Conservation (phyloP, 345 rosid genomes). For the Murraya koenigii region DNA sequence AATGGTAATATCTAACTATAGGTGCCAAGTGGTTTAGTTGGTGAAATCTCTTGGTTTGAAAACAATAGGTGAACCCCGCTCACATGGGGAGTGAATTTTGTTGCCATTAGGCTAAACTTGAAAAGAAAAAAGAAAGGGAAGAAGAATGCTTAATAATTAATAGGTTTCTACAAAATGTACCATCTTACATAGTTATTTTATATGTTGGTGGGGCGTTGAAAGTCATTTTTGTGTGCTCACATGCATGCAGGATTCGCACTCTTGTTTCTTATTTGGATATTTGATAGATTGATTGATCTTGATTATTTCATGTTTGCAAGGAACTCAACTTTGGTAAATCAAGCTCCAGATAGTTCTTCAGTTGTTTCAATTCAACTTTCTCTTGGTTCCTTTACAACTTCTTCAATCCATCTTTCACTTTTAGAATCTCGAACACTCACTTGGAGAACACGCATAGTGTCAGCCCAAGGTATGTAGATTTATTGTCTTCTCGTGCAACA, state of each 20-base stretch:
- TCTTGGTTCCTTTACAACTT: conserved; percentile 54
- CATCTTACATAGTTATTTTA: not conserved
- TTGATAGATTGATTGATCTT: conserved; percentile 16
- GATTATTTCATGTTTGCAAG: conserved; percentile 37
- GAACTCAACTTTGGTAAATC: conserved; percentile 41
- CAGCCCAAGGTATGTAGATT: conserved; percentile 61
- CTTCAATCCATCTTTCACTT: conserved; percentile 54
- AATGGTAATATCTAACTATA: not conserved
- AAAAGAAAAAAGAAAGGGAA: no score
- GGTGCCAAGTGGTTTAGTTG: not conserved
- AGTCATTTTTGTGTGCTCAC: not conserved
- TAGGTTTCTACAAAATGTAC: not conserved
- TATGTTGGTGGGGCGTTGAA: not conserved
- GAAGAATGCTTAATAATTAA: no score
- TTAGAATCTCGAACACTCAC: conserved; percentile 58
- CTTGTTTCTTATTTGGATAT: not conserved
- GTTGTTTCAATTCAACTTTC: conserved; percentile 71
- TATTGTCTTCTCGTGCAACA: conserved; percentile 1
- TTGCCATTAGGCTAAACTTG: no score
- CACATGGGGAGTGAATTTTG: no score
- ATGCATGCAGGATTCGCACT: no score
- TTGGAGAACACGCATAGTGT: conserved; percentile 83
- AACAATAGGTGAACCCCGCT: no score
- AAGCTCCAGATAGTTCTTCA: conserved; percentile 41
- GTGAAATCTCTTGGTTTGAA: no score